Evolutionary conservation across 257 asterid genomes (phyloP), one percentile per base, ranked within the genome.

Genomic region (Forsythia viridissima): DNA sequence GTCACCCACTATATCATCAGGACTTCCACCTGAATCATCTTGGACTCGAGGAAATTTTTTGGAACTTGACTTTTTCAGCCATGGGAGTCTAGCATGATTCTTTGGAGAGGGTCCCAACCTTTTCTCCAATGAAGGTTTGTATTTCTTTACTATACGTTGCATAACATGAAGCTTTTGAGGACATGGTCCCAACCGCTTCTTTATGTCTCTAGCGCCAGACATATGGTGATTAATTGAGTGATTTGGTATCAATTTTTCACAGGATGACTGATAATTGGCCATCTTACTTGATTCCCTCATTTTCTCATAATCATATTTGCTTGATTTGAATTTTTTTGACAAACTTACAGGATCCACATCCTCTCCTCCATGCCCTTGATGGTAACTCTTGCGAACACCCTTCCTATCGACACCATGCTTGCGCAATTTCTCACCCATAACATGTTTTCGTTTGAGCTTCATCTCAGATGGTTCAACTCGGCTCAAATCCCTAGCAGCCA

Each of bases 141-240:
- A 20, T 72, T 83, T 87, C 39, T 79, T 79, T 57, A 73, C 76
- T 69, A 84, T 76, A 41, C 89, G 87, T 74, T 84, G 88, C 48
- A 88, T 85, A 81, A 86, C 88, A 77, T 88, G 96, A 80, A 83
- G 86, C 79, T 82, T 86, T 55, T 70, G 82, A 55, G 76, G 79
- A 80, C 73, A 52, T 24, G 93, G 96, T 68, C 94, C 96, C 80
- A 92, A 72, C 42, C 96, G 85, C 76, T 82, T 84, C 85, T 86
- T 92, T 76, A 92, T 80, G 86, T 89, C 94, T 79, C 90, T 82
- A 63, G 76, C 68, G 72, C 79, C 78, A 13, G 89, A 80, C 74
- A 72, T 78, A 44, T n/a, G 70, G 71, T 85, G 72, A 72, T 82
- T 67, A 38, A 83, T 72, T 55, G 77, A 75, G 71, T 34, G 76